Evolutionary conservation across 768 basidiomycete genomes (phyloP), one percentile per base, ranked within the genome.

Genomic region (Tylopilus vinaceipallidus): DNA sequence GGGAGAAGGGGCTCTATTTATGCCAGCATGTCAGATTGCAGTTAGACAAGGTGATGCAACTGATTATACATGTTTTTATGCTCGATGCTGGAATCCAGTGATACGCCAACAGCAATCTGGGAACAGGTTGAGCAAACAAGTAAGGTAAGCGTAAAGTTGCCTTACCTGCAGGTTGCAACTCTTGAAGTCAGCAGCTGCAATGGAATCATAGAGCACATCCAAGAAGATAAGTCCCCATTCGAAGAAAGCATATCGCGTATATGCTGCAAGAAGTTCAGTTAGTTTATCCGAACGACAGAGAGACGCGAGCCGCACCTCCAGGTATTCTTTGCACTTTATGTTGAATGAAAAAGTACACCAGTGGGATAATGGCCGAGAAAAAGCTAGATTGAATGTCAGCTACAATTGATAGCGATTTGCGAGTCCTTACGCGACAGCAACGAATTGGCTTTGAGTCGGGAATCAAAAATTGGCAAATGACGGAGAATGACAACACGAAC

Each of bases 221-320:
- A 85, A 73, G 44, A 85, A 62, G 47, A 92, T 89, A 41, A 92
- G 79, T 8, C 73, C 74, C 93, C 93, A 95, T 69, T 95, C 93
- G 58, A 89, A 88, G 68, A 94, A 85, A 38, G 85, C 81, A 60
- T 94, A 95, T 36, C 71, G 71, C 3, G 90, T 93, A 68, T 95
- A 95, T 11, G 93, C 92, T 91, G 58, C 47, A 32, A 44, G 35
- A 42, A 7, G 29, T n/a, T n/a, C n/a, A n/a, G 24, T 54, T 19
- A 52, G 50, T n/a, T 29, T 20, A 11, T 26, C 10, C 27, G 19
- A 36, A 27, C 38, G 35, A 13, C 6, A 17, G 39, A 35, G 38
- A 14, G 35, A 35, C 14, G 33, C 24, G n/a, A 40, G 29, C 55
- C 77, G 40, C 48, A 88, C 90, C 88, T 63, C 92, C 91, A 1